Evolutionary conservation across 2,329 filamentous ascomycete genomes (phyloP).

Genomic region (Trichoderma koningiopsis): DNA sequence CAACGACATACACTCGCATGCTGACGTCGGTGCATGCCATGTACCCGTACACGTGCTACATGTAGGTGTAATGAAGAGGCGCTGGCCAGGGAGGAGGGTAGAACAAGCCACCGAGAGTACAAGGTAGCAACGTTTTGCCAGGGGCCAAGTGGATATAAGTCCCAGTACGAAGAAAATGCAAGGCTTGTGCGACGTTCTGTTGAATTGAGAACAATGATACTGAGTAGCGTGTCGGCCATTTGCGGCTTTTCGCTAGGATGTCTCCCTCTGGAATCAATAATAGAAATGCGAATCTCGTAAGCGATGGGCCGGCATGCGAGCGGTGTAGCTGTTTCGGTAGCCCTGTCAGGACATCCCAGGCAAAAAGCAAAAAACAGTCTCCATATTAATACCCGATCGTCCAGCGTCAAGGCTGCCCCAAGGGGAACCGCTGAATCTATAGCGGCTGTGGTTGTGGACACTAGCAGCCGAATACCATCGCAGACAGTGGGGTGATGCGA

Average conservation of each 20-base stretch:
- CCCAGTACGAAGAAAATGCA: neutral
- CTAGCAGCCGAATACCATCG: conserved; percentile 16
- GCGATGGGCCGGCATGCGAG: conserved; percentile 15
- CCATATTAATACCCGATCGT: conserved; percentile 21
- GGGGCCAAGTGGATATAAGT: neutral
- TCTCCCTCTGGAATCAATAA: neutral
- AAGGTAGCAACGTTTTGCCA: neutral
- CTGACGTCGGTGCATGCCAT: neutral
- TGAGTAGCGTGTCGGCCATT: neutral
- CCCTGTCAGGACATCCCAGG: conserved; percentile 18
- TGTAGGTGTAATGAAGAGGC: neutral
- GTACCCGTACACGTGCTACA: neutral
- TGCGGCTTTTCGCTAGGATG: neutral
- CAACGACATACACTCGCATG: neutral
- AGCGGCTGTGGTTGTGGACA: conserved; percentile 24
- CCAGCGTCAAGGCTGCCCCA: conserved; percentile 25
- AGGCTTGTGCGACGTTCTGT: neutral
- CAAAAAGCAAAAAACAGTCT: conserved; percentile 12
- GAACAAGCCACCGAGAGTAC: neutral
- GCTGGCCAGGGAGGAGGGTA: neutral
- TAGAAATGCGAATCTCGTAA: neutral
- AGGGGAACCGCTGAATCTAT: conserved; percentile 24
- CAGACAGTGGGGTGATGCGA: conserved; percentile 19
- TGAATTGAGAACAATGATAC: neutral
- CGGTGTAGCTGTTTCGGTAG: conserved; percentile 7